Evolutionary conservation across 495 filamentous ascomycete genomes (phyloP), one percentile per base, ranked within the genome.

Genomic region (Lepidopterella palustris): DNA sequence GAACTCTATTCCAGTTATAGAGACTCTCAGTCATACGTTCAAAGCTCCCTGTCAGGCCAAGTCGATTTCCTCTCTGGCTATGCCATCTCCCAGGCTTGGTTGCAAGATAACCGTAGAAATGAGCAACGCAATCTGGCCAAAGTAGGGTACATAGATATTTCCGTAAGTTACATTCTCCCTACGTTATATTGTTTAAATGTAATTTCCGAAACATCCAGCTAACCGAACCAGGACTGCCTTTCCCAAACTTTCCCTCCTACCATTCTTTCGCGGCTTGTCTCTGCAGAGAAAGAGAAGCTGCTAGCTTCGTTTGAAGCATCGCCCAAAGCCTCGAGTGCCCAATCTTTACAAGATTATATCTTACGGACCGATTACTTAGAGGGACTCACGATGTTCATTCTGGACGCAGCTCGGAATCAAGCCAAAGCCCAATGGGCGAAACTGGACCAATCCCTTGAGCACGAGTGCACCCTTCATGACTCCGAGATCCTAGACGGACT

Each of bases 11-110:
- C 25, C 21, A 48, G 35, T 13, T 6, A 50, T 2, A 32, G 40
- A 5, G 55, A 54, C 29, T 31, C 52, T 8, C 18, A 48, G 27
- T 26, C 57, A 21, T 25, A 59, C 39, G 15, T 57, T 31, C 10
- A 50, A 27, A 50, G 1, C 5, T 5, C 1, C 26, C 18, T 21
- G 5, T 24, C 21, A 8, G 24, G 26, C 15, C 5, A 15, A 5
- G 24, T 24, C 23, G 8, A 15, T 24, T 50, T 50, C 47, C 6
- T 4, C 1, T 50, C 47, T 5, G 25, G 20, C 8, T 50, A 50
- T 24, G 23, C 20, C 8, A 50, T 26, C 24, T 50, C 47, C 24
- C 18, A 25, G 24, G 5, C 23, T 25, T 50, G 47, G 47, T 8
- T 50, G 47, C 20, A 50, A 21, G 24, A 24, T 15, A 25, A 50